phyloP scores from a whole-genome alignment of 345 rosid genomes.

The Ceriops tagal region DNA sequence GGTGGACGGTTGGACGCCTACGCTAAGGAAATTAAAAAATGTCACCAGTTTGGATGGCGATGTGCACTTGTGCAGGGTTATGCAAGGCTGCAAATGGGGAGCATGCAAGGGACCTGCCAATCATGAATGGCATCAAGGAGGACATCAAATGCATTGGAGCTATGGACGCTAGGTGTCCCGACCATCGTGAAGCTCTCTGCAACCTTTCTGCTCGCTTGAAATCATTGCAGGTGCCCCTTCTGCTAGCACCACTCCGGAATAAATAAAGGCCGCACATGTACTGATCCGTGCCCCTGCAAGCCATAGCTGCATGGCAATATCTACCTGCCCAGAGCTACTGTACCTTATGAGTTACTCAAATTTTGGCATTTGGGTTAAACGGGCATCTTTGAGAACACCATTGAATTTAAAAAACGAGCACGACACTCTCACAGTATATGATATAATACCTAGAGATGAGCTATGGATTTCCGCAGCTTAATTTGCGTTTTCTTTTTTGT shows the following conservation, averaged over 20 bases:
- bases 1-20: no score
- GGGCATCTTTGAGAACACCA: no score
- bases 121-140: conserved; percentile 72
- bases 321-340: no score
- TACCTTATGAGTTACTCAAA: no score
- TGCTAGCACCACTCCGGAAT: no score
- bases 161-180: conserved; percentile 39
- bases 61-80: conserved; percentile 37
- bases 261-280: neutral
- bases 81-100: conserved; percentile 59
- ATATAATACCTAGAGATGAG: neutral
- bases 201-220: conserved; percentile 53
- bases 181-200: conserved; percentile 45
- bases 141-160: conserved; percentile 63
- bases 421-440: no score
- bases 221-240: conserved; percentile 41
- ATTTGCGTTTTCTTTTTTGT: neutral
- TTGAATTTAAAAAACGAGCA: no score
- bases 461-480: neutral
- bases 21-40: neutral
- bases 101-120: conserved; percentile 68
- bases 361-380: no score
- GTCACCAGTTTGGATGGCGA: neutral
- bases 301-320: neutral
- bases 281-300: neutral